Evolutionary conservation across 345 rosid species (phyloP).

Genomic region (Cochlearia excelsa): DNA sequence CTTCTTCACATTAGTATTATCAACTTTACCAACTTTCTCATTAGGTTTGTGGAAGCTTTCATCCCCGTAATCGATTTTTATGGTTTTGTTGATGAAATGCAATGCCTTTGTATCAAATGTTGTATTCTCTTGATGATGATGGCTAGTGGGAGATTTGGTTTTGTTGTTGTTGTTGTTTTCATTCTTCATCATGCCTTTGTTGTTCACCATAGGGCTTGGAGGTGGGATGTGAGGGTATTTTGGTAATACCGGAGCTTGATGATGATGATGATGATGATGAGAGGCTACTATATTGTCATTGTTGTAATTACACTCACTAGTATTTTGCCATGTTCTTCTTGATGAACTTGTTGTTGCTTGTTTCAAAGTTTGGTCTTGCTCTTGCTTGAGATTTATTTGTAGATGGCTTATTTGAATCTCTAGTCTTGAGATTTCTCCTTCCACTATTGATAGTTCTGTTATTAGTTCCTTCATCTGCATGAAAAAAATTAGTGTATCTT

Average conservation of each 20-base stretch:
- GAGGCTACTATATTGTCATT: conserved; percentile 9
- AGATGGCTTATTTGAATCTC: conserved; percentile 71
- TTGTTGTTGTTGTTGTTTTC: conserved; percentile 22
- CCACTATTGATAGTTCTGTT: conserved; percentile 71
- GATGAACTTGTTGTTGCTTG: conserved; percentile 48
- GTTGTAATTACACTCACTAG: conserved; percentile 21
- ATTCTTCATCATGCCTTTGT: conserved; percentile 34
- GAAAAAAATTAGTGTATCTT: too few species aligned
- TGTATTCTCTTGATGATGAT: conserved; percentile 41
- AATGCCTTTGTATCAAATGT: conserved; percentile 75
- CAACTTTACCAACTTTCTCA: conserved; percentile 39
- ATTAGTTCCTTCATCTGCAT: conserved; percentile 70
- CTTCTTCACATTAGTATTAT: conserved; percentile 34
- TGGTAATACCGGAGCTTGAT: conserved; percentile 22
- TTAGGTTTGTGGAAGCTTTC: conserved; percentile 48
- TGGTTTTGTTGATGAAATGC: conserved; percentile 90
- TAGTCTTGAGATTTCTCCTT: conserved; percentile 66
- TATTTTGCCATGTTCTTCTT: conserved; percentile 41
- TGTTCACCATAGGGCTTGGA: conserved; percentile 42
- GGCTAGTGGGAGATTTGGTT: conserved; percentile 24
- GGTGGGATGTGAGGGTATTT: conserved; percentile 30
- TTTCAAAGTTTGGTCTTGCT: conserved; percentile 48
- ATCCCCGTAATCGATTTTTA: conserved; percentile 60
- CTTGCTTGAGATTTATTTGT: conserved; percentile 52
- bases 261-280: conserved; percentile 1